phyloP scores from a whole-genome alignment of 2,329 filamentous ascomycete species.

The Dryadomyces quercus-mongolicae region DNA sequence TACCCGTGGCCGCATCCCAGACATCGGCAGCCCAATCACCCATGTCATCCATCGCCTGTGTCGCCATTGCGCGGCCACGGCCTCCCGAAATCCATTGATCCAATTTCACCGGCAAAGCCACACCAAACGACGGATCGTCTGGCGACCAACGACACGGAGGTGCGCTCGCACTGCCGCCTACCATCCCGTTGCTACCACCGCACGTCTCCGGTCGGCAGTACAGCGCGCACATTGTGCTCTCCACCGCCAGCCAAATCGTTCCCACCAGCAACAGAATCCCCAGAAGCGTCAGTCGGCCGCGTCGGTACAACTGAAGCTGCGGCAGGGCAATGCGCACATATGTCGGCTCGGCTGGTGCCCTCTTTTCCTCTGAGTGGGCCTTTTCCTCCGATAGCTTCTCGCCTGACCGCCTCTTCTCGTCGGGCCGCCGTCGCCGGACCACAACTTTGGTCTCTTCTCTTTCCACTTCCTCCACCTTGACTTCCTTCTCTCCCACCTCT shows the following conservation, averaged over 20 bases:
- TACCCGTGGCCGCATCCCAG: conserved; percentile 31
- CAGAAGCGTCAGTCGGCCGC: conserved; percentile 34
- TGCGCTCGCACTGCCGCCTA: conserved; percentile 11
- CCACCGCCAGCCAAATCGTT: conserved; percentile 40
- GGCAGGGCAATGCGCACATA: conserved; percentile 34
- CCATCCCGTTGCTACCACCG: not conserved
- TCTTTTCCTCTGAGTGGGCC: not conserved
- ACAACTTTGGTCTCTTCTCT: not conserved
- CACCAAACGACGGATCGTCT: conserved; percentile 48
- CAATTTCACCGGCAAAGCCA: conserved; percentile 47
- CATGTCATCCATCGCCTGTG: conserved; percentile 28
- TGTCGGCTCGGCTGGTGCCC: not conserved
- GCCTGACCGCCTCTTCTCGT: not conserved
- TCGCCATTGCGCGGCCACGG: conserved; percentile 27
- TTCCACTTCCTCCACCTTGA: not conserved
- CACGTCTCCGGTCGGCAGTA: conserved; percentile 45
- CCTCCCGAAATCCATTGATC: conserved; percentile 49
- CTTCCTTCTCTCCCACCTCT: not conserved
- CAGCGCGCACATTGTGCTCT: conserved; percentile 37
- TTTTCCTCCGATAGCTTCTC: not conserved
- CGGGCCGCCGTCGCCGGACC: not conserved
- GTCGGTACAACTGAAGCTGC: conserved; percentile 31
- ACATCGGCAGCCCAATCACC: conserved; percentile 35
- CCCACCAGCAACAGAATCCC: conserved; percentile 32
- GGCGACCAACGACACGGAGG: conserved; percentile 41